Evolutionary conservation across 139 green algal species (phyloP), one percentile per base, ranked within the genome.

Genomic region (Closterium sp.): DNA sequence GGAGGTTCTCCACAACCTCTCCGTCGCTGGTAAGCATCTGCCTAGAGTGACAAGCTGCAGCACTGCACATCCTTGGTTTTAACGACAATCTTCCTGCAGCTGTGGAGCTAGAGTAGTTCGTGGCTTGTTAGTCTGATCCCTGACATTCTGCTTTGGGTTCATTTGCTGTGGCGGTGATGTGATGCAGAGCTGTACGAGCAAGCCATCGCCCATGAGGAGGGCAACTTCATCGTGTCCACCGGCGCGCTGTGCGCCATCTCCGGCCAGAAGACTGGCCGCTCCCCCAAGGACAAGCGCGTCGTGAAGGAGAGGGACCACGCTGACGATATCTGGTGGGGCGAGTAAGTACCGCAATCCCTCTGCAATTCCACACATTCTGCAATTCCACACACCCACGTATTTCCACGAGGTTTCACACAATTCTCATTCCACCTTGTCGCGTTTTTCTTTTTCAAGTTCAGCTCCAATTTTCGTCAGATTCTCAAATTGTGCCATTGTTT

Each of bases 261-360:
- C 62, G 97, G 97, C 27, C 96, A 96, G 62, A 98, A 98, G 95
- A 98, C 97, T 85, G 97, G 97, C 9, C 96, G 97, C 31, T 97
- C 94, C 31, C 97, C 97, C 87, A 97, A 96, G 62, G 97, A 99
- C 96, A 99, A 99, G 97, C 96, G 97, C 84, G 96, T 99, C 13
- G 97, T 99, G 90, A 95, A 96, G 10, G 97, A 99, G 84, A 45
- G 24, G 2, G 84, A 32, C 45, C 50, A 85, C 86, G 30, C 79
- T n/a, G 79, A 92, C 28, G 89, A 94, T 70, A 50, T 94, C 11
- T 94, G 92, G 92, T 94, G 88, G 89, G 89, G 79, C 79, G 62
- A 89, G 89, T 92, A 28, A 89, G 89, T 87, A 91, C 70, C 29
- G 32, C 32, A 38, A 29, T 2, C 9, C 9, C 79, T 1, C 11